phyloP scores from a whole-genome alignment of 495 filamentous ascomycete species.

The Podospora pseudoanserina region DNA sequence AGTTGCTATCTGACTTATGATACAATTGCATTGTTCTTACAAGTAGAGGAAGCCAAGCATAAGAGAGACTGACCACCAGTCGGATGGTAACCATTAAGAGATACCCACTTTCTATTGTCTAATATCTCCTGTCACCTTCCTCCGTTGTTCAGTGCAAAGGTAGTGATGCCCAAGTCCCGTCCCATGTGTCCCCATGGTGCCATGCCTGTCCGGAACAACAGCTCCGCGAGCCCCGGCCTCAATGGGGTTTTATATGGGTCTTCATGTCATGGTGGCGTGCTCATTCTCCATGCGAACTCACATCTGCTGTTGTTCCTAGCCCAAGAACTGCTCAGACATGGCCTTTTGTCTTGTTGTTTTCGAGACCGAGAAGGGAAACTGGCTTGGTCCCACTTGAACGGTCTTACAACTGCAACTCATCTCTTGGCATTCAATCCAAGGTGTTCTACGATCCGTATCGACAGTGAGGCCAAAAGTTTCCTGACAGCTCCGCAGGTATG shows the following conservation, averaged over 20 bases:
- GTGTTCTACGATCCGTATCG: background rate
- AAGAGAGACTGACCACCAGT: background rate
- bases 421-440: background rate
- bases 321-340: background rate
- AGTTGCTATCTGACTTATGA: background rate
- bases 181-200: background rate
- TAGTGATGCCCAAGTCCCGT: background rate
- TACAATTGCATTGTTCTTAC: background rate
- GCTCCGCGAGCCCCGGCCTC: background rate
- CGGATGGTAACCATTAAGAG: background rate
- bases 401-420: background rate
- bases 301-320: background rate
- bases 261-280: background rate
- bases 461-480: background rate
- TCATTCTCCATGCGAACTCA: background rate
- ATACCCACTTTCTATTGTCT: background rate
- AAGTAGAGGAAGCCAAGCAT: background rate
- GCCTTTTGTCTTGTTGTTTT: background rate
- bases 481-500: background rate
- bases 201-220: background rate
- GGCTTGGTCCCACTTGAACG: background rate
- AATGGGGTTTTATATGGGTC: background rate
- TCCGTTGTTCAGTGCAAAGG: too few species aligned
- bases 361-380: background rate
- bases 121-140: too few species aligned